Evolutionary conservation across 2,329 filamentous ascomycete species (phyloP).

Genomic region (Chaetoscypha palmicola): DNA sequence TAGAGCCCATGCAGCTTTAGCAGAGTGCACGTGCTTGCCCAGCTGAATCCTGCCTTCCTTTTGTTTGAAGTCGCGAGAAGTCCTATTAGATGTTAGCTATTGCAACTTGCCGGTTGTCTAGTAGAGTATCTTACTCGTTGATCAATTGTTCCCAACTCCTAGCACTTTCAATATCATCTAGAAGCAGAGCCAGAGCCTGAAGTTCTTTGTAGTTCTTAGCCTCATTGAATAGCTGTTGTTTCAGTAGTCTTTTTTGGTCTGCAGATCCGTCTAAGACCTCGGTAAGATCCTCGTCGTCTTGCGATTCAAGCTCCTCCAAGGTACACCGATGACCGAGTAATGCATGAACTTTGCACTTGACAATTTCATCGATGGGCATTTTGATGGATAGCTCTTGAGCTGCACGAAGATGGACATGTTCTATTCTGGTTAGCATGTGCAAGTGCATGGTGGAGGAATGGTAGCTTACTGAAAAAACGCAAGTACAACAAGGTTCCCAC

Average conservation of each 20-base stretch:
- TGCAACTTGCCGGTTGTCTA: too few species aligned
- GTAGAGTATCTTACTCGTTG: constrained; percentile 24
- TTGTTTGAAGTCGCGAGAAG: too few species aligned
- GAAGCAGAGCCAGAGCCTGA: constrained; percentile 56
- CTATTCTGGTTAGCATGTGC: constrained; percentile 25
- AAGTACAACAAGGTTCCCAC: constrained; percentile 70
- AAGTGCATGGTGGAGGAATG: not conserved
- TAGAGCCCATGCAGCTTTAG: too few species aligned
- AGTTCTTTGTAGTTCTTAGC: constrained; percentile 61
- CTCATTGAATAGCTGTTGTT: constrained; percentile 38
- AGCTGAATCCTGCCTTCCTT: too few species aligned
- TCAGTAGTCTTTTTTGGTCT: constrained; percentile 29
- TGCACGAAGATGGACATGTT: constrained; percentile 41
- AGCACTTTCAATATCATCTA: constrained; percentile 64
- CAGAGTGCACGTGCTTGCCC: too few species aligned
- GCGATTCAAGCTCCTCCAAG: constrained; percentile 23
- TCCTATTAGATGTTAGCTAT: too few species aligned
- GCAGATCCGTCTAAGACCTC: constrained; percentile 32
- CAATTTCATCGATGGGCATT: constrained; percentile 41
- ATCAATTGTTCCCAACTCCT: constrained; percentile 27
- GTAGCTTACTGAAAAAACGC: constrained; percentile 69
- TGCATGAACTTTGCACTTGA: constrained; percentile 30
- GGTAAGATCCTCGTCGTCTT: constrained; percentile 26
- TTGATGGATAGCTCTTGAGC: constrained; percentile 46
- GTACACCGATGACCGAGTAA: constrained; percentile 36